Evolutionary conservation across 495 filamentous ascomycete genomes (phyloP).

Genomic region (Lineolata rhizophorae): DNA sequence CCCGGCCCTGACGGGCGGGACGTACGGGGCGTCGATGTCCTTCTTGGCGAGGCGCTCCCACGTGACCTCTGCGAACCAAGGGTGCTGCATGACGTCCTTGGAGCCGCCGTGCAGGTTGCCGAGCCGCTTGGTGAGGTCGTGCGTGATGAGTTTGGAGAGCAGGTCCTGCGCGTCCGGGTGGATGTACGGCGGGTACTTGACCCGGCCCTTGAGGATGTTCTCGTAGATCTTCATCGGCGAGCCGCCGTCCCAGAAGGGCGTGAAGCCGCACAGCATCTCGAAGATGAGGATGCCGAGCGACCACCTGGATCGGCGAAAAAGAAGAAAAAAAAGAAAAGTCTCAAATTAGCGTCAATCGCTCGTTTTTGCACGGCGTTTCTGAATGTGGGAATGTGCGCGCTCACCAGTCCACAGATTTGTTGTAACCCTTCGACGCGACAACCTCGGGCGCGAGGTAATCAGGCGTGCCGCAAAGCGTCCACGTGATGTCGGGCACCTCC

Average conservation of each 20-base stretch:
- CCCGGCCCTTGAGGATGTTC: slow-evolving; percentile 80
- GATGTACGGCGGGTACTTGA: slow-evolving; percentile 92
- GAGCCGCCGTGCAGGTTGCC: slow-evolving; percentile 88
- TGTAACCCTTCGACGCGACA: slow-evolving; percentile 92
- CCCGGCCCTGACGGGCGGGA: slow-evolving; percentile 84
- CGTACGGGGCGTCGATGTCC: slow-evolving; percentile 96
- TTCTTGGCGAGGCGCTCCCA: slow-evolving; percentile 86
- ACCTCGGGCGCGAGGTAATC: slow-evolving; percentile 96
- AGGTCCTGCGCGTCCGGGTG: slow-evolving; percentile 85
- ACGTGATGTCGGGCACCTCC: slow-evolving; percentile 94
- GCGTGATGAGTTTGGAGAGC: slow-evolving; percentile 76
- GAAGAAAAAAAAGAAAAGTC: background rate
- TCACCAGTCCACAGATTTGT: slow-evolving; percentile 97
- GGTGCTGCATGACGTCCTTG: slow-evolving; percentile 81
- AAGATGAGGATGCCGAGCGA: slow-evolving; percentile 95
- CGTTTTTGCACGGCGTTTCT: background rate
- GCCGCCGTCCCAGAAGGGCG: slow-evolving; percentile 94
- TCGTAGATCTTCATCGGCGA: slow-evolving; percentile 98
- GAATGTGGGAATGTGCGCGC: slow-evolving; percentile 12
- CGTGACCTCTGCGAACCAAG: slow-evolving; percentile 93
- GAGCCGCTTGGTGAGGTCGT: slow-evolving; percentile 82
- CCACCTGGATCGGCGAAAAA: slow-evolving; percentile 43
- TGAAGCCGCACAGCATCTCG: slow-evolving; percentile 98
- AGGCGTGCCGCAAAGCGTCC: slow-evolving; percentile 96
- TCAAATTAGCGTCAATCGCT: too few relatives aligned